A percentile compares a stretch with the other conserved stretches of the same genome.
Evolutionary conservation across 495 filamentous ascomycete genomes (phyloP).

Genomic region (Bacidia gigantensis): DNA sequence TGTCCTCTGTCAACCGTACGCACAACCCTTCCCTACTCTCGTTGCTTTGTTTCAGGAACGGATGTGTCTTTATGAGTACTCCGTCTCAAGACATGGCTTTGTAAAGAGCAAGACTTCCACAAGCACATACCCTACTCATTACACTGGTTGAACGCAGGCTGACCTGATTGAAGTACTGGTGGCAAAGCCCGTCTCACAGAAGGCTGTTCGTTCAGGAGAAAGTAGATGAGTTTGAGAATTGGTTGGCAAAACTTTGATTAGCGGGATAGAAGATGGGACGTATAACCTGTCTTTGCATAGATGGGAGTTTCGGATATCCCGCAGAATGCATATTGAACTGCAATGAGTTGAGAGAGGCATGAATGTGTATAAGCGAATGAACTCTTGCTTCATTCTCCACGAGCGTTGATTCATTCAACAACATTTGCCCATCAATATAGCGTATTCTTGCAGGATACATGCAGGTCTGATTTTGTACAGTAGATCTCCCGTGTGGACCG

Average conservation of each 20-base stretch:
- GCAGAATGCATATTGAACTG: too few species aligned
- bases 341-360: too few species aligned
- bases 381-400: too few species aligned
- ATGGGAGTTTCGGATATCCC: too few species aligned
- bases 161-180: conserved; percentile 43
- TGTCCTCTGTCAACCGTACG: conserved; percentile 78
- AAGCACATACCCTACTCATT: background rate
- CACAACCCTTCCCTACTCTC: background rate
- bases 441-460: too few species aligned
- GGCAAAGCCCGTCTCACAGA: conserved; percentile 95
- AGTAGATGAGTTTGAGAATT: conserved; percentile 53
- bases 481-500: too few species aligned
- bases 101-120: background rate
- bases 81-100: background rate
- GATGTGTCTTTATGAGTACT: background rate
- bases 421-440: too few species aligned
- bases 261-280: conserved; percentile 69
- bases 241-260: conserved; percentile 39
- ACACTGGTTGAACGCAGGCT: conserved; percentile 5
- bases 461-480: too few species aligned
- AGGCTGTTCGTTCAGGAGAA: conserved; percentile 98
- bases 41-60: background rate
- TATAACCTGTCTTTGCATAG: too few species aligned
- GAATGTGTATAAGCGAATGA: too few species aligned
- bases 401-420: too few species aligned